Base-by-base conservation (phyloP, 1,284 basidiomycete genomes). In the Mixia osmundae region DNA sequence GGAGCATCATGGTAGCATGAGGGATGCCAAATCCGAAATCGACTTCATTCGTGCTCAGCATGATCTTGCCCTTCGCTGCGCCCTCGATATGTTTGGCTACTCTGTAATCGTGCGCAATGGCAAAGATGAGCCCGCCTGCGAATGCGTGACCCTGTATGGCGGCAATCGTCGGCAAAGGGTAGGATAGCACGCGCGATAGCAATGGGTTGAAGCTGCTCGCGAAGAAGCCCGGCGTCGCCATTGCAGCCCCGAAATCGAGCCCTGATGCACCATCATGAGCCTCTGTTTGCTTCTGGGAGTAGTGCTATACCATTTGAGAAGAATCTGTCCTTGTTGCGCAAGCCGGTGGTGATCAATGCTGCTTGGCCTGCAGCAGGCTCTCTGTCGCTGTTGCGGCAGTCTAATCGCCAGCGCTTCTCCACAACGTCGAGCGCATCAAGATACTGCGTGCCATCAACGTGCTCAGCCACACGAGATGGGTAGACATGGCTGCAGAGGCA, bases 141-240 rank as follows among this genome's bases (percentile, higher is more conserved):
- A 49, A 50, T 28, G 42, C 43, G 31, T 53, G 51, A 0, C 51
- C 51, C 38, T 52, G 52, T 23, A 53, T 40, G 3, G 49, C 49
- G 4, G 50, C 44, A 10, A 53, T 39, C 7, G 50, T 52, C 14
- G 43, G 45, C 8, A 53, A 39, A 3, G 50, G 51, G 34, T 48
- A 52, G 4, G 38, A 44, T 21, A 53, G 36, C 9, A 53, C 15
- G 2, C 46, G 42, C 4, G 30, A 23, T 11, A 50, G 30, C 2
- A 50, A 14, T 4, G 23, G 11, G 30, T 46, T 40, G 9, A 41
- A 18, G 7, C 32, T 21, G 2, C 35, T 21, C 22, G 39, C 35
- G 18, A 41, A 41, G 39, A 41, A 41, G 11, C 37, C 22, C 11
- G 28, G 35, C 11, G 30, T 37, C 14, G 25, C 22, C 31, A 37